Evolutionary conservation across 2,329 filamentous ascomycete genomes (phyloP), one percentile per base, ranked within the genome.

Genomic region (Diplodia sapinea): DNA sequence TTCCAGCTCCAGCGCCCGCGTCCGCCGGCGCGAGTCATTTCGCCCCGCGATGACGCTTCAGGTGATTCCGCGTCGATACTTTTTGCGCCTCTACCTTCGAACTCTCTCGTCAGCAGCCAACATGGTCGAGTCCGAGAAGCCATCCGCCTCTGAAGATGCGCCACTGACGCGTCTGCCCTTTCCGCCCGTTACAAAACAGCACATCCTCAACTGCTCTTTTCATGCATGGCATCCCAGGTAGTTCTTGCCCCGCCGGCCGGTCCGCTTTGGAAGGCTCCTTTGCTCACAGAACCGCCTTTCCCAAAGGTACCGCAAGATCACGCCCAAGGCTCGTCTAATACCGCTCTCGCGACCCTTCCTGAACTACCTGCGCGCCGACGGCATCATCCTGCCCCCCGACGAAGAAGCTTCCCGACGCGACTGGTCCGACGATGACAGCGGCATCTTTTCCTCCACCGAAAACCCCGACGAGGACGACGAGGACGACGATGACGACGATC

Each of bases 121-220:
- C n/a, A 68, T 61, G 57, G 66, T 33, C 33, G 62, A 47, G 20
- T 3, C 49, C 31, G 54, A 66, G 38, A 17, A 51, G 4, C 13
- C 43, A 6, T 38, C 43, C 2, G 15, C 33, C 15, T 38, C 64
- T 8, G 12, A 36, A 47, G 50, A 33, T n/a, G 64, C 65, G 8
- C 55, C 70, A 43, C 71, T 76, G 40, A 77, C 70, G 51, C 71
- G 76, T 68, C 82, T 92, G 20, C 87, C 87, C 23, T 98, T 99
- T 75, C 91, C 93, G 23, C 92, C 93, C 0, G 87, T 97, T 68
- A 93, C 89, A 38, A 91, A 89, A 76, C 87, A 90, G 56, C 94
- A 99, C 75, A 96, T 99, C 69, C 83, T 97, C 66, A 91, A 97
- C 79, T 99, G 94, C 81, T 96, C 95, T 51, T 97, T 96, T 79